Base-by-base conservation (phyloP, 768 basidiomycete species). In the Lyophyllum decastes region DNA sequence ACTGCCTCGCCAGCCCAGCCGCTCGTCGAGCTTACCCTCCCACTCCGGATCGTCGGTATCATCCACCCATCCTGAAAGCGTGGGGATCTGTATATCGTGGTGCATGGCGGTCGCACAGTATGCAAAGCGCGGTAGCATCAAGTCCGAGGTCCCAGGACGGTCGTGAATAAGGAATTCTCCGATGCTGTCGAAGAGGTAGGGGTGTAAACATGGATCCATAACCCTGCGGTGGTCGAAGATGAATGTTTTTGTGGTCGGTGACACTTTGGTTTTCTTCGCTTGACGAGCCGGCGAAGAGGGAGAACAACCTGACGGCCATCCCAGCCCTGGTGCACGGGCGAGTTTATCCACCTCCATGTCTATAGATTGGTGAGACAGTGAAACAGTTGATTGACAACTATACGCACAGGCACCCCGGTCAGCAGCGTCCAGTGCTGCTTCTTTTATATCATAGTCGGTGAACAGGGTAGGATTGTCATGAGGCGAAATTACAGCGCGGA, bases 1-100 rank as follows among this genome's bases (percentile, higher is more conserved):
- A 35, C 80, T 81, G 4, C 88, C 88, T 30, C 88, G 74, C 88
- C 88, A 89, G 25, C 77, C 72, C 38, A 88, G 34, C 22, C 76
- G 68, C 48, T 83, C 78, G 64, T 84, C 77, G 1, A 68, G 44
- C 69, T 85, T 89, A 38, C 76, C 69, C 9, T 83, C 79, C 86
- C 87, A 89, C 0, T 73, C 74, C 17, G 82, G 76, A 65, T 87
- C 82, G 61, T 84, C 76, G 0, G 69, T 53, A 10, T 73, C 73
- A 2, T 67, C 72, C 0, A 70, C 51, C 78, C 77, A 82, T 25
- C 67, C 71, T 22, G 71, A 73, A 0, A 73, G 68, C 4, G 72
- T 69, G 1, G 77, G 72, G 0, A 73, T 69, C 44, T 76, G 77
- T 33, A 83, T 78, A 52, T 84, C 79, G 46, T 75, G 71, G 53